Conservation (phyloP, 306 rosid genomes). For the Gynostemma pentaphyllum region DNA sequence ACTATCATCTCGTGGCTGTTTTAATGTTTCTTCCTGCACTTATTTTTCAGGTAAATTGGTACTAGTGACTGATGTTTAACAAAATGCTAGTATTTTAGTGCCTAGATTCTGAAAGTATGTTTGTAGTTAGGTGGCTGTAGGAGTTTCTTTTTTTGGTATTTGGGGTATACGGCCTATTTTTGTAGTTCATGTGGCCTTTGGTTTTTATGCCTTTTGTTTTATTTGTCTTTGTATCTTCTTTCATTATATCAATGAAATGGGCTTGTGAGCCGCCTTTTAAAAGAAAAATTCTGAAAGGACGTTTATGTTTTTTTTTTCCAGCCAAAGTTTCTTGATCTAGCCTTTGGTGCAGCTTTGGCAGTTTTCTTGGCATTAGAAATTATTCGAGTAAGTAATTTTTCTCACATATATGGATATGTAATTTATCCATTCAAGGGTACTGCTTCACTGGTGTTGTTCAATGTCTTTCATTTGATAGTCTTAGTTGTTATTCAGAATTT, state of each 20-base stretch:
- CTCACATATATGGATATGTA: background rate
- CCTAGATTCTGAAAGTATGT: background rate
- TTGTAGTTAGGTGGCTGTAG: too few relatives aligned
- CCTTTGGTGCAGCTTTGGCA: slow-evolving; percentile 86
- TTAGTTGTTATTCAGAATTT: background rate
- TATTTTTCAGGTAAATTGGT: slow-evolving; percentile 70
- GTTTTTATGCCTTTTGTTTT: too few relatives aligned
- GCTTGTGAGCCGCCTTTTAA: too few relatives aligned
- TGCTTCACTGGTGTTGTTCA: background rate
- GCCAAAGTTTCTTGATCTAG: slow-evolving; percentile 84
- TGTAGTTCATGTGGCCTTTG: too few relatives aligned
- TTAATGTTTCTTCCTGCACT: slow-evolving; percentile 92
- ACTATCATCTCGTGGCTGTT: slow-evolving; percentile 95
- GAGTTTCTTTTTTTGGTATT: too few relatives aligned
- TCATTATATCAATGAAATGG: too few relatives aligned
- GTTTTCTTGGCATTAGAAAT: slow-evolving; percentile 78
- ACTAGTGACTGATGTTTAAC: slow-evolving; percentile 4
- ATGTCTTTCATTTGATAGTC: background rate
- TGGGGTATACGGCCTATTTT: too few relatives aligned
- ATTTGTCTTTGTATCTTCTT: too few relatives aligned
- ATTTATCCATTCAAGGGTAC: background rate
- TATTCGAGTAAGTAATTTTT: slow-evolving; percentile 61
- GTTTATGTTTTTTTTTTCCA: slow-evolving; percentile 29
- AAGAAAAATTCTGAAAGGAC: too few relatives aligned
- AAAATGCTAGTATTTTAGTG: background rate